These are phyloP conservation scores for Coniella vitis DNA, from an alignment of 2,329 filamentous ascomycete species.

Conservation along the genomic window DNA sequence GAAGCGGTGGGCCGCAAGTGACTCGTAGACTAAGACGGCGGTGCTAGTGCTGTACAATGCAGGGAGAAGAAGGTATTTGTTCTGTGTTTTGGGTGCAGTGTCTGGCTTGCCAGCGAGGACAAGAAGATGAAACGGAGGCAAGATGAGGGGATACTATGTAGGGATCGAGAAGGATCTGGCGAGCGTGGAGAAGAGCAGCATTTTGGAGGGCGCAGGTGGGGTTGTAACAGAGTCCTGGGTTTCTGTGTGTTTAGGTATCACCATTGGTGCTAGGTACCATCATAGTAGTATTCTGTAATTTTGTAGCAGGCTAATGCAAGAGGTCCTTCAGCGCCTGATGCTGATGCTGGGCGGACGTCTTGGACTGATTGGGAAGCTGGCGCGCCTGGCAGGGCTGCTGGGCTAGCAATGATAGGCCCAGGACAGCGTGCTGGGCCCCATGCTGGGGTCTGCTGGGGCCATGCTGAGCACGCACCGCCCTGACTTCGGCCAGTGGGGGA, in stretches of 20 bases:
- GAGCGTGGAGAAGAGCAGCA: background rate
- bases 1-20: too few species aligned
- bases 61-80: background rate
- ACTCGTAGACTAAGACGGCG: too few species aligned
- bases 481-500: background rate
- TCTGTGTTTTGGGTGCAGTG: background rate
- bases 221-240: too few species aligned
- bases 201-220: background rate
- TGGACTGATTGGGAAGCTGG: conserved; percentile 3
- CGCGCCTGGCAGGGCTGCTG: background rate
- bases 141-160: background rate
- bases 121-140: background rate
- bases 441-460: background rate
- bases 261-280: background rate
- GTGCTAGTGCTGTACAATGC: background rate
- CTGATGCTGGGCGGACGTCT: background rate
- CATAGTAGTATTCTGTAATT: background rate
- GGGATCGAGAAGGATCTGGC: background rate
- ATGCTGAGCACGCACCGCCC: background rate
- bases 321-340: background rate
- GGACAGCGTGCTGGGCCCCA: background rate
- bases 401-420: too few species aligned
- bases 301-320: background rate
- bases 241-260: too few species aligned
- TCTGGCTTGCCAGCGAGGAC: background rate